Conservation (phyloP, 495 filamentous ascomycete species). For the Podospora didyma region DNA sequence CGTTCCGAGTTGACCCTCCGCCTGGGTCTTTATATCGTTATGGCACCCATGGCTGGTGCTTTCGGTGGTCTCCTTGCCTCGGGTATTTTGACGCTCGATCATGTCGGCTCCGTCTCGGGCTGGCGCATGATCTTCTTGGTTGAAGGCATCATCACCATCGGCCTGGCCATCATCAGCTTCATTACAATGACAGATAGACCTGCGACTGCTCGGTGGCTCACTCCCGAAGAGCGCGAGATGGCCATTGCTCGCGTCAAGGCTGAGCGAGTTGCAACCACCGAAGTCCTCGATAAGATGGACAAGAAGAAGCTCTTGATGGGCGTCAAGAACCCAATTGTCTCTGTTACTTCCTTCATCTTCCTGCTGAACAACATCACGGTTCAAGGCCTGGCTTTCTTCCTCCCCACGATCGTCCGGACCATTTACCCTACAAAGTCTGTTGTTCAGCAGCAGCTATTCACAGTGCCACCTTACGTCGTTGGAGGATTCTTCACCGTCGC, state of each 20-base stretch:
- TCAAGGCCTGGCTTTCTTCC: conserved; percentile 72
- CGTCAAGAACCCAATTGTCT: conserved; percentile 24
- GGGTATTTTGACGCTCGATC: conserved; percentile 50
- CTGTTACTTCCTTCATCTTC: conserved; percentile 60
- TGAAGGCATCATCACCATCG: conserved; percentile 59
- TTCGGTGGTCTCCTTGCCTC: conserved; percentile 69
- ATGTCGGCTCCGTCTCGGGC: conserved; percentile 42
- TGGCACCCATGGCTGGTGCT: conserved; percentile 64
- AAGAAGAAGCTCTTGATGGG: conserved; percentile 50
- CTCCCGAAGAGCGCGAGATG: conserved; percentile 50
- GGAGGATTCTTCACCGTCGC: conserved; percentile 63
- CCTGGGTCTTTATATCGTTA: conserved; percentile 69
- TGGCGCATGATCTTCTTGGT: conserved; percentile 69
- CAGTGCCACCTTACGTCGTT: conserved; percentile 68
- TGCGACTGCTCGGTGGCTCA: conserved; percentile 56
- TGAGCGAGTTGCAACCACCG: conserved; percentile 60
- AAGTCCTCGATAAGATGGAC: conserved; percentile 61
- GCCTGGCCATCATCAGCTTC: conserved; percentile 40
- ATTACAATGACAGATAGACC: conserved; percentile 58
- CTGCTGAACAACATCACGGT: conserved; percentile 72
- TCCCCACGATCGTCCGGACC: conserved; percentile 64
- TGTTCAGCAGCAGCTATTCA: conserved; percentile 52
- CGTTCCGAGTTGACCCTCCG: conserved; percentile 64
- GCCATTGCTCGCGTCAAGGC: conserved; percentile 55
- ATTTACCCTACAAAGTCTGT: conserved; percentile 59